Evolutionary conservation across 108 stramenopile genomes (phyloP).

Genomic region (Aurantiochytrium sp.): DNA sequence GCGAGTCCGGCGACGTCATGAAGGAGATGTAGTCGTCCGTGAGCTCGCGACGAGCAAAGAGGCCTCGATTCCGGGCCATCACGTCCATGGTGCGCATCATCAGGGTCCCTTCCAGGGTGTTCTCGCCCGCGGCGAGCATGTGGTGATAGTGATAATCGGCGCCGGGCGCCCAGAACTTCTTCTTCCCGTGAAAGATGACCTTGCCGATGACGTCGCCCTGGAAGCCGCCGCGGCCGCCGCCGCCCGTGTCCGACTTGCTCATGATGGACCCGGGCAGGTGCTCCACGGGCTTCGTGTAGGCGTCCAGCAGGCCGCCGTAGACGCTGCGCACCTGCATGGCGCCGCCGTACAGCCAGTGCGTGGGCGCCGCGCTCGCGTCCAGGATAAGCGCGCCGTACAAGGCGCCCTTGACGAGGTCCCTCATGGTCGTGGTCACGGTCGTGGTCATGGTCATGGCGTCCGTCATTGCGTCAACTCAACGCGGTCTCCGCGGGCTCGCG

Average conservation of each 20-base stretch:
- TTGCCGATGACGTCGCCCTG: constrained; percentile 64
- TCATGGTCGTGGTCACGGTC: background rate
- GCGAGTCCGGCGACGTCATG: constrained; percentile 72
- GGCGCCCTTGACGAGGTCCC: constrained; percentile 35
- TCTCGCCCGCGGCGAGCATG: constrained; percentile 69
- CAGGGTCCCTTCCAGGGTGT: constrained; percentile 71
- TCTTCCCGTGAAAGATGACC: constrained; percentile 80
- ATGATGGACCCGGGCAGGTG: constrained; percentile 68
- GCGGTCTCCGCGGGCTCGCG: no score
- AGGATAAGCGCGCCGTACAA: constrained; percentile 64
- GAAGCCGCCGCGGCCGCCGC: constrained; percentile 65
- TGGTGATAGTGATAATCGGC: constrained; percentile 75
- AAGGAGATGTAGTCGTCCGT: constrained; percentile 71
- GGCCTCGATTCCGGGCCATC: constrained; percentile 25
- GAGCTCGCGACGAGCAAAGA: constrained; percentile 64
- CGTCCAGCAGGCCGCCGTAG: constrained; percentile 60
- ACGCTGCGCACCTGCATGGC: constrained; percentile 59
- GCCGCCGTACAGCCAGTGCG: constrained; percentile 82
- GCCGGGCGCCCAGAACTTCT: constrained; percentile 65
- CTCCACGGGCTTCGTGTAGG: constrained; percentile 61
- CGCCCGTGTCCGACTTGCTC: constrained; percentile 73
- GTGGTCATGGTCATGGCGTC: no score
- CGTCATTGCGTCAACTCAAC: no score
- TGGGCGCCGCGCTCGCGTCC: constrained; percentile 73
- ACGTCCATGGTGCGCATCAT: constrained; percentile 62